Evolutionary conservation across 2,329 filamentous ascomycete species (phyloP).

Genomic region (Paecilomyces fulvus): DNA sequence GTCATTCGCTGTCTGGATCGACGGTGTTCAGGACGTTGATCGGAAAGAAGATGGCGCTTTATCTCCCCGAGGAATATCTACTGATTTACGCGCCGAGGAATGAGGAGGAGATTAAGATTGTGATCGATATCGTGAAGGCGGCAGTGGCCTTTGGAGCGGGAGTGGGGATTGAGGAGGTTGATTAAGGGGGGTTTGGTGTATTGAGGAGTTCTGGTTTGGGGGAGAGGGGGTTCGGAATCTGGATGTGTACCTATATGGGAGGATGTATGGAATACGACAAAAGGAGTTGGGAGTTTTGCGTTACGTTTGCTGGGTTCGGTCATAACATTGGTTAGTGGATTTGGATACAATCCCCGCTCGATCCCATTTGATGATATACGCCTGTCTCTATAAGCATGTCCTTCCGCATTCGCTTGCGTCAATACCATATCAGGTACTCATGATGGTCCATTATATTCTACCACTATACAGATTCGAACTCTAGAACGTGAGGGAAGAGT

Average conservation of each 20-base stretch:
- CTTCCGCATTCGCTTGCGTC: neutral
- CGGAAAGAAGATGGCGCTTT: neutral
- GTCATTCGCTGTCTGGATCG: constrained; percentile 45
- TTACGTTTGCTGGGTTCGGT: too few species aligned
- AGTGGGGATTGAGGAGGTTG: neutral
- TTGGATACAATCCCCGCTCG: neutral
- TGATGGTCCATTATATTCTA: neutral
- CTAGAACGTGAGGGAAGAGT: neutral
- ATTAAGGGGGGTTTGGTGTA: neutral
- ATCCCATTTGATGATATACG: neutral
- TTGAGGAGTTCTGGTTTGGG: neutral
- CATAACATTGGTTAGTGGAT: neutral
- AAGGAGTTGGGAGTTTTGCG: neutral
- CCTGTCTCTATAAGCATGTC: neutral
- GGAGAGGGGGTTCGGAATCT: neutral
- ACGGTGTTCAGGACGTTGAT: constrained; percentile 55
- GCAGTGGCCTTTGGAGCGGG: neutral
- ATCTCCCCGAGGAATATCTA: constrained; percentile 23
- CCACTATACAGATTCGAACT: neutral
- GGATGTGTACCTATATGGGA: neutral
- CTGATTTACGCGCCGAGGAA: constrained; percentile 70
- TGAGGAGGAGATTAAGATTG: constrained; percentile 55
- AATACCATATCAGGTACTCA: neutral
- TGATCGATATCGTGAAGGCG: constrained; percentile 60
- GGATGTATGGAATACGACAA: neutral